Base-by-base conservation (phyloP, 2,329 filamentous ascomycete genomes). In the Claviceps capensis region DNA sequence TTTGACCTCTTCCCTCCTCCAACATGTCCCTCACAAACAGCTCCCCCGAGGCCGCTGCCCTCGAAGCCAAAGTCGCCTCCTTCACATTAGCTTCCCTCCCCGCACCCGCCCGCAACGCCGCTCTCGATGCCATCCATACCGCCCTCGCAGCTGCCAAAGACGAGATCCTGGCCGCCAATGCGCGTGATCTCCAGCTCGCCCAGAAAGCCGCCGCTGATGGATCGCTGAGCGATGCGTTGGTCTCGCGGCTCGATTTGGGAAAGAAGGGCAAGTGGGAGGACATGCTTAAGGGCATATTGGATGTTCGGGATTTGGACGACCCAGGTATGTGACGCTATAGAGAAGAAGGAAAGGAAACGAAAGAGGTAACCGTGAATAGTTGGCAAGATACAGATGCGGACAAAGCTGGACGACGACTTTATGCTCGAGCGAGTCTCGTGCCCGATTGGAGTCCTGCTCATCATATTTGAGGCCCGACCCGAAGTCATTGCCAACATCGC, bases 401-500 rank as follows among this genome's bases (percentile, higher is more conserved):
- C 89, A 45, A 79, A 83, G 53, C 78, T 98, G 11, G 93, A 97
- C 66, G 86, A 96, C 59, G 85, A 83, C 50, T 77, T 98, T 50
- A 77, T 84, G 50, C 77, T 98, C 54, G 88, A 95, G 65, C 83
- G 90, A 56, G 86, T 95, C 47, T 89, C 88, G 42, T 95, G 88
- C 65, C 93, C 93, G 5, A 97, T 98, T 60, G 93, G 93, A 54
- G 90, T 97, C n/a, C 79, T 98, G 43, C 79, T 98, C 59, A 93
- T 98, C 69, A 97, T 98, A 63, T 98, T 98, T 64, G 93, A 98
- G 71, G 93, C 93, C 38, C 85, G 93, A 7, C 93, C 93, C 6
- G 93, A 98, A 70, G 93, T 98, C 58, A 96, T 98, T 63, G 93
- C 91, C 64, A 98, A 98, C 68, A 97, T 98, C 63, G 89, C 93